phyloP scores from a whole-genome alignment of 768 basidiomycete genomes.

The Hebeloma cylindrosporum region DNA sequence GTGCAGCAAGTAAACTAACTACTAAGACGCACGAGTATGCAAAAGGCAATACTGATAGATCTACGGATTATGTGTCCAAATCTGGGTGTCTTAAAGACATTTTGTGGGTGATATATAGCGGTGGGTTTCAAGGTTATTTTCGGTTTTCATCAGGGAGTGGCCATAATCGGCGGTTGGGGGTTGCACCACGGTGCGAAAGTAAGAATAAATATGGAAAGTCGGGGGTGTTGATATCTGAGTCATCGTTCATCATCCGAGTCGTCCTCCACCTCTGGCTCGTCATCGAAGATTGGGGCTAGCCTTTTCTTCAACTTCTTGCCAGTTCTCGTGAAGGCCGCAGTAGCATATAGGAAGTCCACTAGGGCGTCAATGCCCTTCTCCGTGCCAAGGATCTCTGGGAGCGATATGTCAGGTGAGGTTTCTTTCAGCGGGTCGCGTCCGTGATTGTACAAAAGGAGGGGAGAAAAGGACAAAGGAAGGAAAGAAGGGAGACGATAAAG shows the following conservation, averaged over 20 bases:
- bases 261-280: slow-evolving; percentile 7
- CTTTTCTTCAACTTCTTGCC: background rate
- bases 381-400: slow-evolving; percentile 24
- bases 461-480: background rate
- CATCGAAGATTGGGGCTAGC: background rate
- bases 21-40: too few species aligned
- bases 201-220: too few species aligned
- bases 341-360: slow-evolving; percentile 14
- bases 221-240: too few species aligned
- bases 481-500: background rate
- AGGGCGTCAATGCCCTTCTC: slow-evolving; percentile 23
- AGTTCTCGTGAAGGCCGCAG: slow-evolving; percentile 21
- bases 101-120: too few species aligned
- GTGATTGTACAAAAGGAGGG: slow-evolving; percentile 10
- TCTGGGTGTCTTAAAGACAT: too few species aligned
- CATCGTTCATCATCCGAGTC: background rate
- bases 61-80: too few species aligned
- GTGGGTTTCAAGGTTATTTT: too few species aligned
- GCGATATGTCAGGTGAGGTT: slow-evolving; percentile 2
- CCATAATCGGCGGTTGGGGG: too few species aligned
- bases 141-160: too few species aligned
- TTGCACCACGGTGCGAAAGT: too few species aligned
- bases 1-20: too few species aligned
- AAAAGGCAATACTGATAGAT: too few species aligned
- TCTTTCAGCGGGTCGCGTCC: slow-evolving; percentile 16